Base-by-base conservation (phyloP, 2,329 filamentous ascomycete species). In the Fusarium devonianum region DNA sequence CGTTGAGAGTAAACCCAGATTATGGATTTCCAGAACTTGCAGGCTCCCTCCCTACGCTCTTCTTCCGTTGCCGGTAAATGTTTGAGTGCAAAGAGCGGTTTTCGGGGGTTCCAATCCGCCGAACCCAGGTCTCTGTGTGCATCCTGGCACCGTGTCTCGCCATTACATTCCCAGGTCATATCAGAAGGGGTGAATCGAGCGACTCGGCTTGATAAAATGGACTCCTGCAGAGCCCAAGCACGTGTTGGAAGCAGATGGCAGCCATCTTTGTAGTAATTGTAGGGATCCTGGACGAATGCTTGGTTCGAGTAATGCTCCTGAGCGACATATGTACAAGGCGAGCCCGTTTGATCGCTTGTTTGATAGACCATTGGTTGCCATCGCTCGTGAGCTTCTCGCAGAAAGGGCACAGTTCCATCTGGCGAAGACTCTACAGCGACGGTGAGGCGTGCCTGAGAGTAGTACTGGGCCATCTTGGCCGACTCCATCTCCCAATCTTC, bases 401-500 rank as follows among this genome's bases (percentile, higher is more conserved):
- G 26, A 16, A 40, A 40, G n/a, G 37, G 26, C 9, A 30, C 26
- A 4, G 41, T 35, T 12, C 36, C 41, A 7, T 51, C 35, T n/a
- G 19, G 7, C 2, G 42, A 36, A 2, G 37, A 21, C 6, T 43
- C 35, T 8, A 29, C 48, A 0, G 48, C 19, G 10, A 51, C 33
- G 11, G 43, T 51, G 11, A 44, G 43, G 12, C 40, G 14, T 12
- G 41, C 38, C 11, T 47, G 21, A 10, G 41, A 36, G 23, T 47
- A 51, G 14, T 46, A 38, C 3, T 40, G 11, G 2, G 29, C 41
- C 48, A 51, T 51, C 12, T 21, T 37, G 13, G 41, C 35, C 10
- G 48, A 26, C 11, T 51, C 48, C 4, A 39, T 11, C 8, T 40
- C 28, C 48, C 48, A 51, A 17, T 51, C 48, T 10, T 13, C 17